These are phyloP conservation scores for Rhizopus stolonifer DNA, from an alignment of 371 early-diverging fungal genomes.

Conservation along the genomic window DNA sequence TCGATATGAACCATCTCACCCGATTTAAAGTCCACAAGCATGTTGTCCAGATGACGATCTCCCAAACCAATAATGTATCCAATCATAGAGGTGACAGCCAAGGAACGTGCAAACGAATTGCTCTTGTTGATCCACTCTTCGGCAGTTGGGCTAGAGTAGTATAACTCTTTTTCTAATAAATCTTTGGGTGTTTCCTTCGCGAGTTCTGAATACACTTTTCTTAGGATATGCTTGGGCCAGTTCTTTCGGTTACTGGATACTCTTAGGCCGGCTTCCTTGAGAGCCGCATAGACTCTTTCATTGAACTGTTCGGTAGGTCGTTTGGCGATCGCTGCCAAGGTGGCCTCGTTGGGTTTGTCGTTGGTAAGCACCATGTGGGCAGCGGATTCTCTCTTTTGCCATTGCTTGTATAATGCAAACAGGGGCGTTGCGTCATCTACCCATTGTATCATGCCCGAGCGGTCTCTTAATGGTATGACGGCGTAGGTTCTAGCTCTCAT, in stretches of 20 bases:
- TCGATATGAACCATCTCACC: slow-evolving; percentile 98
- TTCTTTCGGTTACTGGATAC: slow-evolving; percentile 54
- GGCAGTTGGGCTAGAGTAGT: slow-evolving; percentile 55
- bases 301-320: slow-evolving; percentile 49
- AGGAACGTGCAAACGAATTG: slow-evolving; percentile 78
- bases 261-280: slow-evolving; percentile 51
- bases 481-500: slow-evolving; percentile 81
- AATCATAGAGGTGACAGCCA: slow-evolving; percentile 92
- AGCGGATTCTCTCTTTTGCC: slow-evolving; percentile 57
- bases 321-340: slow-evolving; percentile 14
- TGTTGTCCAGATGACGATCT: slow-evolving; percentile 98
- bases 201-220: slow-evolving; percentile 61
- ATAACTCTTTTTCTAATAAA: slow-evolving; percentile 60
- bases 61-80: slow-evolving; percentile 98
- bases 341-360: slow-evolving; percentile 30
- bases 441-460: slow-evolving; percentile 98
- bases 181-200: slow-evolving; percentile 65
- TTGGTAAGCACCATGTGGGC: slow-evolving; percentile 33
- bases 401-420: slow-evolving; percentile 53
- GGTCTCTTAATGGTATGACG: slow-evolving; percentile 92
- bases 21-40: slow-evolving; percentile 80
- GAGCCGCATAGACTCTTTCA: slow-evolving; percentile 33
- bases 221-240: slow-evolving; percentile 68
- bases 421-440: slow-evolving; percentile 83
- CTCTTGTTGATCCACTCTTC: slow-evolving; percentile 75